Evolutionary conservation across 169 alveolate genomes (phyloP).

Genomic region (Plasmodium reichenowi): DNA sequence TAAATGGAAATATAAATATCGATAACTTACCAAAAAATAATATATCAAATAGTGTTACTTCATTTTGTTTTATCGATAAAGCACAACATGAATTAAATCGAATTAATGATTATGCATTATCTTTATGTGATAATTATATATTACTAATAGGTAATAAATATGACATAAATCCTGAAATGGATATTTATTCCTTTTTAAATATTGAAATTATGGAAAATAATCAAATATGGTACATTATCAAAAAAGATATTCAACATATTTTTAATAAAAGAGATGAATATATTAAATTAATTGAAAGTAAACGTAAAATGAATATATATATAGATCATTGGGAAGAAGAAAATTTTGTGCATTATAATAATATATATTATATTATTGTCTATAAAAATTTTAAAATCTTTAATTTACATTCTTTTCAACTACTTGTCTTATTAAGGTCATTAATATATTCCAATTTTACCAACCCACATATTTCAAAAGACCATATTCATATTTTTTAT

Average conservation of each 20-base stretch:
- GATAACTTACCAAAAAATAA: too few species aligned
- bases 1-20: not conserved
- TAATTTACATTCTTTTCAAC: conserved; percentile 30
- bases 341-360: conserved; percentile 65
- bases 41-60: conserved; percentile 20
- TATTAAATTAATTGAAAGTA: conserved; percentile 29
- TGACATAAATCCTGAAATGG: conserved; percentile 20
- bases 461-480: conserved; percentile 15
- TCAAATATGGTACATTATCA: conserved; percentile 44
- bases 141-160: conserved; percentile 8
- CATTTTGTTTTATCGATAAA: conserved; percentile 29
- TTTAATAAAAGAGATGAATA: conserved; percentile 32
- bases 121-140: conserved; percentile 42
- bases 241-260: conserved; percentile 34
- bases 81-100: not conserved
- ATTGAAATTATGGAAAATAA: conserved; percentile 10
- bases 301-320: conserved; percentile 46
- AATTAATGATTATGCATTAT: conserved; percentile 27
- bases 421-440: conserved; percentile 16
- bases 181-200: conserved; percentile 17
- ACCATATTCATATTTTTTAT: conserved; percentile 30
- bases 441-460: conserved; percentile 46
- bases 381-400: conserved; percentile 27
- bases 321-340: conserved; percentile 70
- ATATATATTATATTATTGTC: conserved; percentile 25